phyloP scores from a whole-genome alignment of 495 filamentous ascomycete species.

The Penicillium mononematosum region DNA sequence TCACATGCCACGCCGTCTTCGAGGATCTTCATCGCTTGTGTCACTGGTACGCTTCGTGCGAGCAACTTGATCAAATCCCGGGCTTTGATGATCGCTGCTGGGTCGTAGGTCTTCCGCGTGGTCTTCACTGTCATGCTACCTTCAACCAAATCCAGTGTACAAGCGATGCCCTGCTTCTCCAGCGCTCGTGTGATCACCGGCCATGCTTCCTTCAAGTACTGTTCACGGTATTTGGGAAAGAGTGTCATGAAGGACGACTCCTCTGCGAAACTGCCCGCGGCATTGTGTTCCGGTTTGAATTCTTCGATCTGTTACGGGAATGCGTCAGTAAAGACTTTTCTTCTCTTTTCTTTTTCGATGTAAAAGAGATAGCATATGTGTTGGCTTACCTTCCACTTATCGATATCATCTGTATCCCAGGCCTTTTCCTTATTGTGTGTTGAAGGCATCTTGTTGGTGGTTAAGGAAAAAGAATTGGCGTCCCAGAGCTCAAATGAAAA shows the following conservation, averaged over 20 bases:
- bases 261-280: constrained; percentile 81
- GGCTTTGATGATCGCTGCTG: constrained; percentile 90
- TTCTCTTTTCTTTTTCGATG: not conserved
- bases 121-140: constrained; percentile 96
- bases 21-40: constrained; percentile 84
- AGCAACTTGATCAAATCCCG: constrained; percentile 92
- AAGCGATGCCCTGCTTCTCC: constrained; percentile 79
- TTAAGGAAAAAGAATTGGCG: constrained; percentile 15
- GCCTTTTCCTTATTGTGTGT: constrained; percentile 94
- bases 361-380: not conserved
- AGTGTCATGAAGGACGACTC: constrained; percentile 89
- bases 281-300: constrained; percentile 84
- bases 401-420: constrained; percentile 97
- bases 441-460: constrained; percentile 69
- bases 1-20: constrained; percentile 88
- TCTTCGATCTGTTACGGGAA: constrained; percentile 58
- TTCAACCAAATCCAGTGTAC: constrained; percentile 89
- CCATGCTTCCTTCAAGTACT: constrained; percentile 91
- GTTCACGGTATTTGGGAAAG: constrained; percentile 97
- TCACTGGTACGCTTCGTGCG: constrained; percentile 86
- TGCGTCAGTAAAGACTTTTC: not conserved
- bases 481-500: constrained; percentile 28
- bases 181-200: constrained; percentile 74
- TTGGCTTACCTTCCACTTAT: constrained; percentile 82
- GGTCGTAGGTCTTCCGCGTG: constrained; percentile 92